These are phyloP conservation scores for Apiotrichum akiyoshidainum DNA, from an alignment of 1,284 basidiomycete species.

Conservation along the genomic window DNA sequence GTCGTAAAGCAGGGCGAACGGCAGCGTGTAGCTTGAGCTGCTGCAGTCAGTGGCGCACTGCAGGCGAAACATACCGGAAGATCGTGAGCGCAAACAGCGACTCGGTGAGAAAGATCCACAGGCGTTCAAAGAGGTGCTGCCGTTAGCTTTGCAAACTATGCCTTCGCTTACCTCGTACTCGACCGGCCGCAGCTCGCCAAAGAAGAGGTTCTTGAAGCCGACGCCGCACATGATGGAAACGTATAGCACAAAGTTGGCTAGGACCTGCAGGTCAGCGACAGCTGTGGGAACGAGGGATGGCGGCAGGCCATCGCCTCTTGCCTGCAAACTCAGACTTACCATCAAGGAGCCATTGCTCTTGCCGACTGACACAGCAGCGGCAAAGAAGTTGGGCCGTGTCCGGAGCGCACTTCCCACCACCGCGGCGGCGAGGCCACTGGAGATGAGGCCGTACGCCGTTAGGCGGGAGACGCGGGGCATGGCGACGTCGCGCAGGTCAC, in stretches of 20 bases:
- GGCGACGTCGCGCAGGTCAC: not conserved
- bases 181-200: slow-evolving; percentile 79
- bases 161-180: slow-evolving; percentile 76
- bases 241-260: slow-evolving; percentile 87
- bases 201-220: slow-evolving; percentile 80
- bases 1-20: slow-evolving; percentile 87
- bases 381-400: slow-evolving; percentile 88
- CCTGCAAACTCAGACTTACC: slow-evolving; percentile 55
- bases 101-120: slow-evolving; percentile 98
- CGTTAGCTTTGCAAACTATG: slow-evolving; percentile 6
- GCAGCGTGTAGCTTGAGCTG: slow-evolving; percentile 79
- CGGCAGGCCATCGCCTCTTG: not conserved
- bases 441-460: slow-evolving; percentile 66
- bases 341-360: slow-evolving; percentile 84
- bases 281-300: not conserved
- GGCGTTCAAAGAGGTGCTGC: slow-evolving; percentile 82
- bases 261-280: slow-evolving; percentile 59
- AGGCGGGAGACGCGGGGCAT: slow-evolving; percentile 48
- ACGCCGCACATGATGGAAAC: slow-evolving; percentile 72
- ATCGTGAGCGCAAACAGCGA: slow-evolving; percentile 93
- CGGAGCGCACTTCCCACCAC: slow-evolving; percentile 75
- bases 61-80: slow-evolving; percentile 60
- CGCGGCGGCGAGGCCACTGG: slow-evolving; percentile 65
- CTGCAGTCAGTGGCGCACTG: slow-evolving; percentile 16
- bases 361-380: slow-evolving; percentile 85